phyloP scores from a whole-genome alignment of 805 yeast genomes.

The Torulaspora franciscae region DNA sequence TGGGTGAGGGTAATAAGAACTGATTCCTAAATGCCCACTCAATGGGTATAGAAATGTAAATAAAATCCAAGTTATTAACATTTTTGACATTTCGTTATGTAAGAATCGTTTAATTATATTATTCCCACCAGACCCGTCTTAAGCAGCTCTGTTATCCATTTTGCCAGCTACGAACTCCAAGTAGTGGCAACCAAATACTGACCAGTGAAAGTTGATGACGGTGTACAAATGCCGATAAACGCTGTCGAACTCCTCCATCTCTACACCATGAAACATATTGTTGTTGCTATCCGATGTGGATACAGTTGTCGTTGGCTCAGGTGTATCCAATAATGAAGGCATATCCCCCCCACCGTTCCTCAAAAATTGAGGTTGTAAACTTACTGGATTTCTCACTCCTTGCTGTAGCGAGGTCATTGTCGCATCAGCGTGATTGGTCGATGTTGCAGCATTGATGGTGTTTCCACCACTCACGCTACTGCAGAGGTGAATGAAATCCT shows the following conservation, averaged over 20 bases:
- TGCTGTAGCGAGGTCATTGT: slow-evolving; percentile 10
- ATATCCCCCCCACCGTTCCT: neutral
- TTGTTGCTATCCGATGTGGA: slow-evolving; percentile 5
- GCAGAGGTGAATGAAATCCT: slow-evolving; percentile 33
- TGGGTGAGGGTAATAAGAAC: neutral
- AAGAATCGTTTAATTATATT: neutral
- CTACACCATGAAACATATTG: slow-evolving; percentile 16
- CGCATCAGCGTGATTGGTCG: slow-evolving; percentile 5
- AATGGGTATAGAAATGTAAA: neutral
- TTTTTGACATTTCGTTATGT: slow-evolving; percentile 1
- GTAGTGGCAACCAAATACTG: slow-evolving; percentile 72
- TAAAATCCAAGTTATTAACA: neutral
- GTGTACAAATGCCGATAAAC: slow-evolving; percentile 58
- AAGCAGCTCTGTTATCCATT: slow-evolving; percentile 11
- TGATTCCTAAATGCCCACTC: neutral
- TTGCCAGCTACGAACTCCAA: slow-evolving; percentile 37
- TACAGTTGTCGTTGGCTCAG: slow-evolving; percentile 1
- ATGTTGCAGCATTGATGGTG: slow-evolving; percentile 5
- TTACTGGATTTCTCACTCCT: slow-evolving; percentile 2
- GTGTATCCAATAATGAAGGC: slow-evolving; percentile 2
- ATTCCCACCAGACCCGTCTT: neutral
- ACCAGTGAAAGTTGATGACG: slow-evolving; percentile 74
- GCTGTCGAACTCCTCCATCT: slow-evolving; percentile 51
- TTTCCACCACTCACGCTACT: slow-evolving; percentile 15
- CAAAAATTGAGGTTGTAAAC: slow-evolving; percentile 2